These are phyloP conservation scores for Spathaspora passalidarum DNA, from an alignment of 805 yeast genomes.

Conservation along the genomic window DNA sequence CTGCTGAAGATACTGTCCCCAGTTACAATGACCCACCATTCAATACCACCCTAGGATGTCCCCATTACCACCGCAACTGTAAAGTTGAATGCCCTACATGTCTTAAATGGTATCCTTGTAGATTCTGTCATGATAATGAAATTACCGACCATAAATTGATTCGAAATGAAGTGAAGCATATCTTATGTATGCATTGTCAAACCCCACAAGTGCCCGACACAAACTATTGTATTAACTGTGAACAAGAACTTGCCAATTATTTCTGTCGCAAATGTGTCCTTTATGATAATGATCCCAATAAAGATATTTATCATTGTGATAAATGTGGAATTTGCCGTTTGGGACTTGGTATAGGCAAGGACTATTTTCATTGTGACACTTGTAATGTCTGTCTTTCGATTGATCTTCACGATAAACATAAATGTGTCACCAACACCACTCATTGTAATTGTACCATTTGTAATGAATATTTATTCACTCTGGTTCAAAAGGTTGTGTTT, in stretches of 20 bases:
- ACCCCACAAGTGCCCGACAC: conserved; percentile 71
- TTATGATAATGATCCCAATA: conserved; percentile 75
- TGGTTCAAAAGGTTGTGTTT: conserved; percentile 78
- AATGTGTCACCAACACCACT: conserved; percentile 82
- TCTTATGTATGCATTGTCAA: conserved; percentile 79
- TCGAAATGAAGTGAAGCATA: conserved; percentile 58
- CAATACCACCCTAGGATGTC: conserved; percentile 63
- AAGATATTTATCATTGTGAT: conserved; percentile 87
- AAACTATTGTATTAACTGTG: conserved; percentile 68
- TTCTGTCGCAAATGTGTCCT: conserved; percentile 76
- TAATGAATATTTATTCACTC: conserved; percentile 84
- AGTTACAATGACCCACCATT: conserved; percentile 44
- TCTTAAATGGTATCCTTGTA: conserved; percentile 71
- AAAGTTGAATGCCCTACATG: conserved; percentile 80
- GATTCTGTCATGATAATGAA: conserved; percentile 79
- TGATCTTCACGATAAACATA: conserved; percentile 71
- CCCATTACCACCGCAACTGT: conserved; percentile 80
- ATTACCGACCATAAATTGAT: conserved; percentile 53
- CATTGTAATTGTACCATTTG: conserved; percentile 93
- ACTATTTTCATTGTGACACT: conserved; percentile 85
- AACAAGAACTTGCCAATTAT: conserved; percentile 64
- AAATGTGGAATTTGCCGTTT: conserved; percentile 91
- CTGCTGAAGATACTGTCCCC: conserved; percentile 46
- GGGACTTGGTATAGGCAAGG: conserved; percentile 84
- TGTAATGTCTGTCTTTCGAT: conserved; percentile 88